Evolutionary conservation across 2,329 filamentous ascomycete species (phyloP), one percentile per base, ranked within the genome.

Genomic region (Shiraia bambusicola): DNA sequence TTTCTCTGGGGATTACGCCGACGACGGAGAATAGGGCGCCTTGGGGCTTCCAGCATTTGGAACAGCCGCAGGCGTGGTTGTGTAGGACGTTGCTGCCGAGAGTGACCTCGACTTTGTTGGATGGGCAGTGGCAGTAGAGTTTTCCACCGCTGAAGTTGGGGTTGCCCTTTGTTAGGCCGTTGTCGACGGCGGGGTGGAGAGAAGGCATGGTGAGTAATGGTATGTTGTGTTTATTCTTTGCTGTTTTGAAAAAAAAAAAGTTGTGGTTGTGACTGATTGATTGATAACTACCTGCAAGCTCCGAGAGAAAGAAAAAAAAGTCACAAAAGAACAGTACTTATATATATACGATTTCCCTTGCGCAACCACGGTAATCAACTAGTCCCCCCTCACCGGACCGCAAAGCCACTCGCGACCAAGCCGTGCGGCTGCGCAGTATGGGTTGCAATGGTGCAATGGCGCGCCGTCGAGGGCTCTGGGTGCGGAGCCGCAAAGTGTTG

Each of bases 41-140:
- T 2, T 66, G 43, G 4, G 83, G 83, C 67, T 86, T 87, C 82
- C 82, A 87, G 76, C 83, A 86, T 66, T 86, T 83, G 40, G 81
- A 84, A 70, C 83, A 86, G 49, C 83, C 83, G 67, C 83, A 86
- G 40, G 80, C 82, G 69, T 87, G 83, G 73, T 87, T 86, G 73
- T 86, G 82, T 2, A 75, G 70, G 41, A 87, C 78, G 54, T 85
- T 80, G 60, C 76, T 71, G 43, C 56, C 64, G 28, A 86, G 72
- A 0, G 74, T 75, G 15, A 86, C 74, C 56, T 81, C 76, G 45
- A 86, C 79, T 17, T 76, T 77, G 62, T 76, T 63, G 48, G 54
- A 69, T 9, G 67, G 40, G 72, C 83, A 87, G 56, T 77, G 76
- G 73, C 83, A 86, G 63, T 71, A 71, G 7, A 86, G 75, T 37